Percentiles rank a stretch among this genome's conserved stretches.
Conservation (phyloP, 495 filamentous ascomycete species). For the Aspergillus leporis region DNA sequence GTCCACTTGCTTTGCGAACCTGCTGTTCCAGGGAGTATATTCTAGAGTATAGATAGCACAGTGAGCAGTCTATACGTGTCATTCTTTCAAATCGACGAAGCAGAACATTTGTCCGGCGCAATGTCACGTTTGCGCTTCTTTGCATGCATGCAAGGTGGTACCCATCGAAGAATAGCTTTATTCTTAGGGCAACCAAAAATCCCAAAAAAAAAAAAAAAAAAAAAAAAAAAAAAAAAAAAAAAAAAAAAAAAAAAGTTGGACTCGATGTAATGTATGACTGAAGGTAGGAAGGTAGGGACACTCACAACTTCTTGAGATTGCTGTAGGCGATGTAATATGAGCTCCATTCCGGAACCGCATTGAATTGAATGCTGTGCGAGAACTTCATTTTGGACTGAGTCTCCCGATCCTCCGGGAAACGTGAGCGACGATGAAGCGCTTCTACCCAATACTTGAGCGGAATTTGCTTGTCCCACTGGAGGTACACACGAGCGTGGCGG, state of each 20-base stretch:
- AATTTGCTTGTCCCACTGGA: conserved; percentile 19
- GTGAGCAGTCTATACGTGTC: conserved; percentile 3
- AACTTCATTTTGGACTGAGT: conserved; percentile 90
- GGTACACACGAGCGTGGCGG: neutral
- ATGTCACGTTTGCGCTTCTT: neutral
- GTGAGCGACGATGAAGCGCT: conserved; percentile 34
- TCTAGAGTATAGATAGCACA: conserved; percentile 44
- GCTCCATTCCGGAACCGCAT: conserved; percentile 98
- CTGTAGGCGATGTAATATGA: conserved; percentile 96
- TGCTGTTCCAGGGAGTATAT: conserved; percentile 91
- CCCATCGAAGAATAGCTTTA: neutral
- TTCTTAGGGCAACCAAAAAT: neutral
- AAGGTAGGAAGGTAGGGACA: conserved; percentile 16
- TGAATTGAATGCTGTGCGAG: conserved; percentile 99
- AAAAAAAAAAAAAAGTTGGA: neutral
- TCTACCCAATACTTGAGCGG: conserved; percentile 40
- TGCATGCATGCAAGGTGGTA: neutral
- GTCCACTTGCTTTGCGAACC: conserved; percentile 54
- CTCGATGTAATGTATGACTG: neutral
- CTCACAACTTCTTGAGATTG: conserved; percentile 97
- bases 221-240: neutral
- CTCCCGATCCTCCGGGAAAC: conserved; percentile 29
- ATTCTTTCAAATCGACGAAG: neutral
- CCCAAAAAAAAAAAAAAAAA: no score
- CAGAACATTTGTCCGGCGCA: neutral